Evolutionary conservation across 2,329 filamentous ascomycete genomes (phyloP), one percentile per base, ranked within the genome.

Genomic region (Exserohilum turcica): DNA sequence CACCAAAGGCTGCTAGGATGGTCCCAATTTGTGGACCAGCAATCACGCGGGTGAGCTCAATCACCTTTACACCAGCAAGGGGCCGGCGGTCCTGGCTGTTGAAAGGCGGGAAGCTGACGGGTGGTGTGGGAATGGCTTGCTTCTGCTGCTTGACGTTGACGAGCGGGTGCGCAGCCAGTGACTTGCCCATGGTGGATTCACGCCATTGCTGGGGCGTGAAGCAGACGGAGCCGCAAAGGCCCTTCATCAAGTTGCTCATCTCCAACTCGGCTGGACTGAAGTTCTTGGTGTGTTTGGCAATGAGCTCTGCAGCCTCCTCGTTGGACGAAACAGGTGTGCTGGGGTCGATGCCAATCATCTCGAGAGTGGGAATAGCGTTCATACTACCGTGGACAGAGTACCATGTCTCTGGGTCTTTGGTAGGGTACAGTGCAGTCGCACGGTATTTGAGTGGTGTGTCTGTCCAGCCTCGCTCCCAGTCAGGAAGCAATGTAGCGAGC

Each of bases 321-420:
- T 57, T 64, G 16, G 46, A 52, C 2, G 42, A 51, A 7, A 52
- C 48, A 1, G 46, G 48, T 3, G 48, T 43, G 4, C 44, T 60
- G 0, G 73, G 67, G 45, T 79, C 67, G 43, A 83, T 73, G 4
- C 78, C 79, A 37, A 82, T 77, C n/a, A 77, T 75, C 21, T 70
- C 60, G 1, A 83, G 72, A 0, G 78, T 77, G 2, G 75, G 72
- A 2, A 66, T 63, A 0, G 79, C 76, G 31, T 80, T 65, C 38
- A 83, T 70, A 0, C 77, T 81, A 5, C 81, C 81, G 47, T 83
- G 79, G 0, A 84, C 70, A 9, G 79, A 79, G 61, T 80, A 84
- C 77, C 78, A 82, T 0, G 77, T 74, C 0, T 73, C 70, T 0
- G 55, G 51, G 29, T 78, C 67, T n/a, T 72, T 76, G 0, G 81